Evolutionary conservation across 2,329 filamentous ascomycete genomes (phyloP), one percentile per base, ranked within the genome.

Genomic region (Phialocephala subalpina): DNA sequence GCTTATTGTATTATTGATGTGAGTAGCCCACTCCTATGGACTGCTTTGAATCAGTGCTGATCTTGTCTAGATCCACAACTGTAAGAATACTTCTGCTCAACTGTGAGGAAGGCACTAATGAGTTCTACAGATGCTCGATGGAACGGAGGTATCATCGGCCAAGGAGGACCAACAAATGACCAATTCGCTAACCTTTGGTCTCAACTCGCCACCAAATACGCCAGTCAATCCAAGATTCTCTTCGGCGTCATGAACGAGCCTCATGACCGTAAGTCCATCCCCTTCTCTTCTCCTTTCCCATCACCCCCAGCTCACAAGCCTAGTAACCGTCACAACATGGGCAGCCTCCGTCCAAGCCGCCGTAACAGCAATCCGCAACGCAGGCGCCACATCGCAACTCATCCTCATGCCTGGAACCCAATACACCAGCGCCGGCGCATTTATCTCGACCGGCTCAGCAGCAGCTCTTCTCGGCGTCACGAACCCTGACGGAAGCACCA

Each of bases 201-300:
- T 1, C 80, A 85, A 66, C 76, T 89, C 6, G 89, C 89, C 1
- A 80, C 77, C 0, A 86, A 87, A 73, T 92, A 91, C 76, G 82
- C 81, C 25, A 72, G 73, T 11, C 77, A 87, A 59, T 75, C 81
- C 47, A 86, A 84, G 66, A 78, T 91, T 36, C 80, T 85, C 7
- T 90, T 92, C 69, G 88, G 87, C 22, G 74, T 92, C 57, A 91
- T 92, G 88, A 92, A 92, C 77, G 90, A 89, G 78, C 89, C 89
- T 9, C 87, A 90, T 74, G 66, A 63, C 55, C 36, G 57, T 47
- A 47, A 60, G 57, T 47, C 12, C 38, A 4, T 38, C 22, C 29
- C 20, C 42, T 9, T 16, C 14, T 29, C 9, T 16, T 47, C 18
- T 22, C 29, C 57, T 29, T 16, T 47, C 18, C 14, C 29, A 36